Conservation (phyloP, 2,329 filamentous ascomycete species). For the Chaetomium olivaceum region DNA sequence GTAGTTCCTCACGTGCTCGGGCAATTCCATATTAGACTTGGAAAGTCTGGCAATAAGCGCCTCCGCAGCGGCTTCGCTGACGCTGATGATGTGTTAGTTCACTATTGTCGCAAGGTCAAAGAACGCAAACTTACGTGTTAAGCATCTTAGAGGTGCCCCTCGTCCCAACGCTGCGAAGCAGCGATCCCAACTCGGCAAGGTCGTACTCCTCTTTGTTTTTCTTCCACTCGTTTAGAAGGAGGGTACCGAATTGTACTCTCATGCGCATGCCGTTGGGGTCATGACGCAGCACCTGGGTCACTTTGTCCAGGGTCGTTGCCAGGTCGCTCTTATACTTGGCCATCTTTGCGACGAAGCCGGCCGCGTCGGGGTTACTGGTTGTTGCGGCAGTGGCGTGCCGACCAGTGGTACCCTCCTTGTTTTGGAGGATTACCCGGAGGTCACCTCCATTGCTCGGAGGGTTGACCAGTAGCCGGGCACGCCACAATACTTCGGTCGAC, state of each 20-base stretch:
- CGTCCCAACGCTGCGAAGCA: constrained; percentile 21
- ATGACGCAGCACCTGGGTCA: constrained; percentile 13
- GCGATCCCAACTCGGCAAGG: constrained; percentile 21
- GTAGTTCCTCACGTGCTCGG: background rate
- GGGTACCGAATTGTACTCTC: constrained; percentile 29
- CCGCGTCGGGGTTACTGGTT: background rate
- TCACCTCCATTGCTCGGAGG: constrained; percentile 8
- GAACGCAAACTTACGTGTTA: constrained; percentile 18
- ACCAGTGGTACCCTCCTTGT: constrained; percentile 12
- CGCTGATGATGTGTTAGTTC: constrained; percentile 11
- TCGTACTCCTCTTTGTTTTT: constrained; percentile 26
- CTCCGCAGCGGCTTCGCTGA: constrained; percentile 4
- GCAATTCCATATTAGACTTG: background rate
- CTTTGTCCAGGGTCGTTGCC: constrained; percentile 3
- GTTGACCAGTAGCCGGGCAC: constrained; percentile 20
- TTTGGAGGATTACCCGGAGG: constrained; percentile 10
- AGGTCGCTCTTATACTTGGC: constrained; percentile 20
- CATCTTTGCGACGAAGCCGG: background rate
- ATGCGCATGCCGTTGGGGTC: constrained; percentile 31
- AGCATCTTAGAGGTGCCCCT: constrained; percentile 27
- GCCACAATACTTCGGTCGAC: constrained; percentile 26
- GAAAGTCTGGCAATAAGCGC: constrained; percentile 10
- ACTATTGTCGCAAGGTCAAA: background rate
- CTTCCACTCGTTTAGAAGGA: constrained; percentile 29
- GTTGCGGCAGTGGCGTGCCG: constrained; percentile 5